phyloP scores from a whole-genome alignment of 2,329 filamentous ascomycete genomes.

The Plectosphaerella plurivora region DNA sequence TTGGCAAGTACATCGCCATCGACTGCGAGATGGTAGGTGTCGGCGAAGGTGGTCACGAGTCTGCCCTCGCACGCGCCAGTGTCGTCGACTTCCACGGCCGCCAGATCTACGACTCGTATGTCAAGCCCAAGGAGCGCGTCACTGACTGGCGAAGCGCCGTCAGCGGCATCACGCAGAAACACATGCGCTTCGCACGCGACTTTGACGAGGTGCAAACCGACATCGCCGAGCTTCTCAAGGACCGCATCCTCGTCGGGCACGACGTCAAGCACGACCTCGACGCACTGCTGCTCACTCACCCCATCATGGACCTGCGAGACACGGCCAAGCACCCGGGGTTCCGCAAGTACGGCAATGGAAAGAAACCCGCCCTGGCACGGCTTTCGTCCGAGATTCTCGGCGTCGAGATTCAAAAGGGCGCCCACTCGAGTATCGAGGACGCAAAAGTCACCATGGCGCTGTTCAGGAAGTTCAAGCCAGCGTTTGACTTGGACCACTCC shows the following conservation, averaged over 20 bases:
- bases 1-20: slow-evolving; percentile 87
- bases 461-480: slow-evolving; percentile 76
- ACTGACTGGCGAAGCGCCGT: slow-evolving; percentile 88
- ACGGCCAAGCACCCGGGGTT: slow-evolving; percentile 77
- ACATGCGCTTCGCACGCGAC: slow-evolving; percentile 64
- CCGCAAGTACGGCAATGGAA: slow-evolving; percentile 61
- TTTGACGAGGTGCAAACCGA: slow-evolving; percentile 76
- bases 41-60: slow-evolving; percentile 63
- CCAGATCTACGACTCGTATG: slow-evolving; percentile 92
- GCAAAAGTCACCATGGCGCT: slow-evolving; percentile 86
- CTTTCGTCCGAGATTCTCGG: slow-evolving; percentile 54
- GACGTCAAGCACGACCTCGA: slow-evolving; percentile 76
- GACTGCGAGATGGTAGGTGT: slow-evolving; percentile 99
- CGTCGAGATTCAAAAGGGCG: slow-evolving; percentile 58
- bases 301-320: slow-evolving; percentile 74
- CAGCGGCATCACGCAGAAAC: slow-evolving; percentile 72
- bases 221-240: slow-evolving; percentile 64
- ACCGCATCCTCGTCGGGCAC: slow-evolving; percentile 76
- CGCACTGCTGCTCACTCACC: slow-evolving; percentile 74
- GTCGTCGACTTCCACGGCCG: slow-evolving; percentile 91
- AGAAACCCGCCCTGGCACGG: slow-evolving; percentile 61
- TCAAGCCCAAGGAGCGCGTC: slow-evolving; percentile 71
- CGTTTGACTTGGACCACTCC: slow-evolving; percentile 77
- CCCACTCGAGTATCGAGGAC: slow-evolving; percentile 70
- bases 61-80: slow-evolving; percentile 79